Base-by-base conservation (phyloP, 768 basidiomycete genomes). In the Tephrocybe sp. region DNA sequence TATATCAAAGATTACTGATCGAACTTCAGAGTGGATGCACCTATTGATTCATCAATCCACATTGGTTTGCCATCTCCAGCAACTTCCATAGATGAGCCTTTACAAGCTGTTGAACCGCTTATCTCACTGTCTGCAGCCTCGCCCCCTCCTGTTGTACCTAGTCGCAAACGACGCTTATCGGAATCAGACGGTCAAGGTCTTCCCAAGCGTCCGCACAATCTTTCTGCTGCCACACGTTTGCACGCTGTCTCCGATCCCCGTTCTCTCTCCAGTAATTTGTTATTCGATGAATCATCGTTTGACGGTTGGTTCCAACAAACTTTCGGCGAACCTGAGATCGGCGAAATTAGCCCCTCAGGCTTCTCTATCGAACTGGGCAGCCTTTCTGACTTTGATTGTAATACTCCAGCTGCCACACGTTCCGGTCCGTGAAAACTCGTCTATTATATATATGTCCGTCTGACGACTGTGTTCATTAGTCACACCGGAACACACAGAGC, bases 111-210 rank as follows among this genome's bases (percentile, higher is more conserved):
- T 8, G 21, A 14, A 41, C 36, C 12, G 12, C 25, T 20, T 51
- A 12, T n/a, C 47, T 23, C 49, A 32, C 9, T 33, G 49, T 21
- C 23, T 45, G 48, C 24, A 12, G 12, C 32, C 20, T 32, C 17
- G 34, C 34, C 15, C 34, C 4, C 4, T 36, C 34, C 15, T 15
- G 34, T 14, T 36, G 34, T 36, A 14, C 4, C 34, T 9, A 65
- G 55, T 30, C 67, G 72, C 7, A 76, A 76, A 54, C 70, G 75
- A 26, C 65, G 69, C 0, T 50, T 74, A 15, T 77, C 74, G 2
- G 68, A 73, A 5, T 45, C 59, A 1, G 66, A 65, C 7, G 40
- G 39, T 1, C 33, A 55, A 1, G 21, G 37, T 2, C 24, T 50
- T 41, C 39, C 64, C 0, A 74, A 74, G 38, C 64, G 64, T 15